A percentile compares a stretch with the other conserved stretches of the same genome.
phyloP scores from a whole-genome alignment of 176 grass and related monocot genomes.

The Avena eriantha region DNA sequence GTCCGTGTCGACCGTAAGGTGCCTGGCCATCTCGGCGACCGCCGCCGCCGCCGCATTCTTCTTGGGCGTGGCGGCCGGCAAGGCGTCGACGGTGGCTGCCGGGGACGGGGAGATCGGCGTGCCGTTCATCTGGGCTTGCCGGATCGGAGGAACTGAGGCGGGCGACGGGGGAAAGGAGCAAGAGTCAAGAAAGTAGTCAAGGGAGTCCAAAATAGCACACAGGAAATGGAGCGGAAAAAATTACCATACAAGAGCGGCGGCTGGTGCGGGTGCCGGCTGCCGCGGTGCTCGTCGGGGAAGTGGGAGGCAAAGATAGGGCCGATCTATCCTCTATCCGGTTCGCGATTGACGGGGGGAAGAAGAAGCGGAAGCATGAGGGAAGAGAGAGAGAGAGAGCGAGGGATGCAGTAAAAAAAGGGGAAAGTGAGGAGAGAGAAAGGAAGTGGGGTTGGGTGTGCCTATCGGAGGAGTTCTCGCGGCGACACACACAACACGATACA shows the following conservation, averaged over 20 bases:
- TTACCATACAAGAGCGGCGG: background rate
- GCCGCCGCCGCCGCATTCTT: conserved; percentile 53
- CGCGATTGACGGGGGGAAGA: conserved; percentile 46
- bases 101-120: conserved; percentile 50
- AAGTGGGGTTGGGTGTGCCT: background rate
- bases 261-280: background rate
- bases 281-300: conserved; percentile 11
- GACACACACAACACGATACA: background rate
- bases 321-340: conserved; percentile 54
- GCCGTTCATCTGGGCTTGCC: conserved; percentile 46
- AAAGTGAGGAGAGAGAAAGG: conserved; percentile 40
- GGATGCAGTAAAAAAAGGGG: conserved; percentile 52
- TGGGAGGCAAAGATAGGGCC: conserved; percentile 35
- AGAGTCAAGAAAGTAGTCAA: conserved; percentile 51
- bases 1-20: conserved; percentile 63
- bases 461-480: conserved; percentile 21
- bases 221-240: conserved; percentile 43
- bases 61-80: conserved; percentile 15
- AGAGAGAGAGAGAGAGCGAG: background rate
- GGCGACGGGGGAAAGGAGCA: background rate
- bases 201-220: conserved; percentile 22
- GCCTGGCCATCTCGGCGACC: conserved; percentile 55
- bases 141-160: conserved; percentile 51
- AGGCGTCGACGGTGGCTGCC: background rate
- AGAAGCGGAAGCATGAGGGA: conserved; percentile 34